phyloP scores from a whole-genome alignment of 2,329 filamentous ascomycete species.

The Xylariaceae sp. region DNA sequence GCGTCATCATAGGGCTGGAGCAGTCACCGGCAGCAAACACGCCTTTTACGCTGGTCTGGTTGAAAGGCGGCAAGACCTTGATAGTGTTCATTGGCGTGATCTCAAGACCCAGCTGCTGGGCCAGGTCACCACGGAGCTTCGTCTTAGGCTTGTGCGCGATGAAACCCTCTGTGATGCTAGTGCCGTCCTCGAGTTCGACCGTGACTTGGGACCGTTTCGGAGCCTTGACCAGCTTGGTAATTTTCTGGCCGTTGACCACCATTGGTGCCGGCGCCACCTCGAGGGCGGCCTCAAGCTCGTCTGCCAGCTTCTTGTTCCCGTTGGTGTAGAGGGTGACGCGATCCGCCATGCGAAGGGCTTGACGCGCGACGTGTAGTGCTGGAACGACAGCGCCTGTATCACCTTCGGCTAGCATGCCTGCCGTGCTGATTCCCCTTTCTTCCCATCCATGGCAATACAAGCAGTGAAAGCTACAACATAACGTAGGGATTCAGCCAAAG shows the following conservation, averaged over 20 bases:
- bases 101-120: conserved; percentile 25
- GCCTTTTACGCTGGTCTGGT: conserved; percentile 23
- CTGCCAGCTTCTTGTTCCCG: conserved; percentile 11
- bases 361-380: conserved; percentile 13
- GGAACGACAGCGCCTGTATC: conserved; percentile 1
- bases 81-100: conserved; percentile 7
- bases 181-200: conserved; percentile 11
- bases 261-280: conserved; percentile 13
- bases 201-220: conserved; percentile 5
- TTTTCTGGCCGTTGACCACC: conserved; percentile 15
- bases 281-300: conserved; percentile 9
- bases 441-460: conserved; percentile 22
- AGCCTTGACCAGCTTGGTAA: conserved; percentile 14
- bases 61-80: conserved; percentile 16
- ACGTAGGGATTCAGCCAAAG: no score
- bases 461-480: conserved; percentile 24
- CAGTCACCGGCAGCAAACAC: conserved; percentile 22
- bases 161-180: conserved; percentile 14
- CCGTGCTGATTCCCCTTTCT: neutral
- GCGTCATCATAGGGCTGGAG: no score
- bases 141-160: conserved; percentile 24
- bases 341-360: conserved; percentile 17
- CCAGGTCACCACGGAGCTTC: conserved; percentile 14
- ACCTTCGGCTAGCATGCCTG: conserved; percentile 14
- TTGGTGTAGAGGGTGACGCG: conserved; percentile 14